Conservation (phyloP, 2,329 filamentous ascomycete species). For the Penicillium sp. region DNA sequence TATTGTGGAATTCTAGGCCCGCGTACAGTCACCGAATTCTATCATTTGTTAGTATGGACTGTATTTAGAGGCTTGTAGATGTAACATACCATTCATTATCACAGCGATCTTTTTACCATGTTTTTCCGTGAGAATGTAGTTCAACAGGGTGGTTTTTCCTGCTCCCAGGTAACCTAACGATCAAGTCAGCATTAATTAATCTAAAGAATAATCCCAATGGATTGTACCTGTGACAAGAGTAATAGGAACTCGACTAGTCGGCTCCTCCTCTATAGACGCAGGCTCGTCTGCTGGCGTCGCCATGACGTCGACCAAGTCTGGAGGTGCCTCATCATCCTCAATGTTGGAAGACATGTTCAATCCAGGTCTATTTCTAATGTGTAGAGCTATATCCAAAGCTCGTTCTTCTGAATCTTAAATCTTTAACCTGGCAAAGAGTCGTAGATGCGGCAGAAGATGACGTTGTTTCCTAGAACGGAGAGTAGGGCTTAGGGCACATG, state of each 20-base stretch:
- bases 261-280: conserved; percentile 21
- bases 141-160: conserved; percentile 91
- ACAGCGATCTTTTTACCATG: conserved; percentile 98
- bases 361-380: background rate
- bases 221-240: conserved; percentile 51
- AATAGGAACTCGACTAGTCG: conserved; percentile 47
- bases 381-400: background rate
- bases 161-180: conserved; percentile 81
- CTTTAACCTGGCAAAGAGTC: background rate
- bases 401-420: background rate
- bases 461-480: conserved; percentile 19
- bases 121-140: conserved; percentile 91
- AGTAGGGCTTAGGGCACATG: conserved; percentile 38
- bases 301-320: conserved; percentile 44
- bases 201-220: background rate
- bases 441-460: conserved; percentile 18
- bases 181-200: background rate
- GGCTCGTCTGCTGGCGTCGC: conserved; percentile 27
- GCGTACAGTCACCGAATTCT: conserved; percentile 81
- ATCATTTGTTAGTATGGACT: conserved; percentile 17
- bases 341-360: conserved; percentile 21
- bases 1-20: background rate
- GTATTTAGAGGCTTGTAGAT: background rate
- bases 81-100: conserved; percentile 76
- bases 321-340: conserved; percentile 47